Base-by-base conservation (phyloP, 176 grass and related monocot genomes). In the Miscanthus lutarioriparius region DNA sequence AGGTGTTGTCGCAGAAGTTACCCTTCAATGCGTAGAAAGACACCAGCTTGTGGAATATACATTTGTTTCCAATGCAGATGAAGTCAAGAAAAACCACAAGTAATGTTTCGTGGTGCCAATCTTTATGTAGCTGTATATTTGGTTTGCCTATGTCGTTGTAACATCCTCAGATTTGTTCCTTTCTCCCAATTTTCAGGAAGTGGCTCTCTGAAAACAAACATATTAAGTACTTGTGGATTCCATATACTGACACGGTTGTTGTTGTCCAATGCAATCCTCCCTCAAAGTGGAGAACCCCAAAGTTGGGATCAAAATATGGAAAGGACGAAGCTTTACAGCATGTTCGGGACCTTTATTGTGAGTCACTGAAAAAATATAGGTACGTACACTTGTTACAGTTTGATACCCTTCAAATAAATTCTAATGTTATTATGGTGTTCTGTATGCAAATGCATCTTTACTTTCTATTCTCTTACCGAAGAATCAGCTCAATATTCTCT, bases 11-110 rank as follows among this genome's bases (percentile, higher is more conserved):
- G 93, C 88, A 67, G 92, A 94, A 92, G 90, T 94, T 70, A 97
- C 92, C 25, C 81, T 97, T 61, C 92, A 94, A 17, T 94, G 92
- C 75, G 92, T 91, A 25, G 90, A 97, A 43, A 89, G 86, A 73
- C 92, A 97, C 67, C 77, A 97, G 82, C 84, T 97, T 79, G 90
- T 97, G 62, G 93, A 98, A 76, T 91, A 98, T 79, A 94, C 93
- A 63, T 98, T 95, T 1, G 88, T 98, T 86, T 92, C 91, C 69
- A 94, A 84, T 79, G 80, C 70, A 64, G 63, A 87, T 30, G 91
- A 98, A 85, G 89, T 98, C 74, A 93, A 84, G 87, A 94, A 92
- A 79, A 98, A 98, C 53, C 96, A 98, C 93, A 90, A 90, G 94
- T 94, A 97, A 86, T 80, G 4, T 41, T 80, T 82, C 38, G 8